Conservation (phyloP, 176 grass and related monocot species). For the Oryza brachyantha region DNA sequence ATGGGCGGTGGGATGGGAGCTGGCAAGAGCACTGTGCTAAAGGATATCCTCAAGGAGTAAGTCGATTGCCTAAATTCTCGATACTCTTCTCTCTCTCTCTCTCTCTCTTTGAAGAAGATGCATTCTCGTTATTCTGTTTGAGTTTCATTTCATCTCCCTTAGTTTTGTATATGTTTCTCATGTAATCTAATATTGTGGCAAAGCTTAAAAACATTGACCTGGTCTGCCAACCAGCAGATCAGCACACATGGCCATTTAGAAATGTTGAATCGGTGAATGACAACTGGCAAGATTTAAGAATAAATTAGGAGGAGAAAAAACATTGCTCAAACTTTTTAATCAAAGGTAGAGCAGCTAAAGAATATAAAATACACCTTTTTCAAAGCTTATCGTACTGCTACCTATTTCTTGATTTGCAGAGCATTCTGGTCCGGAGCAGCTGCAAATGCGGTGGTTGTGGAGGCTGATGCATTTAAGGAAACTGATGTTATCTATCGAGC, state of each 20-base stretch:
- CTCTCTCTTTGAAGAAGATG: too few relatives aligned
- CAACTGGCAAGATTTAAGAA: background rate
- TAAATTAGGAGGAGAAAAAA: background rate
- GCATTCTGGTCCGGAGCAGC: constrained; percentile 75
- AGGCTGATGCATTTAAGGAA: constrained; percentile 96
- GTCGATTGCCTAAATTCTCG: constrained; percentile 10
- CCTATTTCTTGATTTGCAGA: constrained; percentile 42
- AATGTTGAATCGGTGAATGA: background rate
- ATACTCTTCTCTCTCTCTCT: too few relatives aligned
- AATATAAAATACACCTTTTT: background rate
- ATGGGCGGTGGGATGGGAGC: constrained; percentile 99
- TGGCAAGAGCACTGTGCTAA: constrained; percentile 95
- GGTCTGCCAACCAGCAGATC: background rate
- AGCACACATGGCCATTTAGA: background rate
- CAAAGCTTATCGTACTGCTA: background rate
- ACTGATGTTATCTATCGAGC: constrained; percentile 77
- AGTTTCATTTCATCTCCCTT: background rate
- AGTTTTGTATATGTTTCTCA: background rate
- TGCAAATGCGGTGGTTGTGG: constrained; percentile 79
- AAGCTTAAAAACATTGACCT: constrained; percentile 2
- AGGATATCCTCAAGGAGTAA: constrained; percentile 88
- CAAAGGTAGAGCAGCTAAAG: background rate
- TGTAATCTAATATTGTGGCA: background rate
- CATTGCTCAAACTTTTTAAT: background rate
- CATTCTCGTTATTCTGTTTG: too few relatives aligned